Evolutionary conservation across 768 basidiomycete genomes (phyloP).

Genomic region (Suillus hirtellus): DNA sequence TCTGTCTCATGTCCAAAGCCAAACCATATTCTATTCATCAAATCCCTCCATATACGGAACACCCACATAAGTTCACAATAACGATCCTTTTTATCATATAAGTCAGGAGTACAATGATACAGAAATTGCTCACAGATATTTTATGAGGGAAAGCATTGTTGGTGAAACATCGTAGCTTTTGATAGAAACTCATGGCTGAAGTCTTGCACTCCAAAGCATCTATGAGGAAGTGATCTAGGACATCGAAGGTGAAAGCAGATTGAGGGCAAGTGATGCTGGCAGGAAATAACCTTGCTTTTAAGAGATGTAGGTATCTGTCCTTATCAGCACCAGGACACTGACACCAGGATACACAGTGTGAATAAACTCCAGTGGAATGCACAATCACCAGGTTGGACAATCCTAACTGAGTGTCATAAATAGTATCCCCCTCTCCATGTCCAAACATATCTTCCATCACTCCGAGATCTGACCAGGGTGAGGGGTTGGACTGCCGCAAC

Average conservation of each 20-base stretch:
- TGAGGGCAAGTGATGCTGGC: slow-evolving; percentile 14
- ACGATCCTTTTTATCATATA: background rate
- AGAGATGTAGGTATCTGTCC: slow-evolving; percentile 14
- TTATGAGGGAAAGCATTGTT: slow-evolving; percentile 6
- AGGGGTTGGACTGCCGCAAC: background rate
- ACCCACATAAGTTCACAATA: slow-evolving; percentile 5
- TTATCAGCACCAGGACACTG: background rate
- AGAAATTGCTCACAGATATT: background rate
- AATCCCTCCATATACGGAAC: slow-evolving; percentile 6
- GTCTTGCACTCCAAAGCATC: slow-evolving; percentile 20
- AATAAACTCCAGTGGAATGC: slow-evolving; percentile 8
- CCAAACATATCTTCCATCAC: background rate
- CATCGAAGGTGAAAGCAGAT: slow-evolving; percentile 23
- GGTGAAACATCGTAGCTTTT: background rate
- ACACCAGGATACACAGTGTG: slow-evolving; percentile 5
- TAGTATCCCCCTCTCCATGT: background rate
- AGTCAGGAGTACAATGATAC: background rate
- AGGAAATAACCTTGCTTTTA: slow-evolving; percentile 14
- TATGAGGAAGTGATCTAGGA: slow-evolving; percentile 22
- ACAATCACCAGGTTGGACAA: slow-evolving; percentile 5
- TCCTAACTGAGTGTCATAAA: background rate
- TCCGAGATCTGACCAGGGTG: background rate
- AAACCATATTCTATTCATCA: background rate
- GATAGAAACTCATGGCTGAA: slow-evolving; percentile 6
- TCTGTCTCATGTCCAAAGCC: slow-evolving; percentile 1